phyloP scores from a whole-genome alignment of 805 yeast species.

The Komagataella phaffii region DNA sequence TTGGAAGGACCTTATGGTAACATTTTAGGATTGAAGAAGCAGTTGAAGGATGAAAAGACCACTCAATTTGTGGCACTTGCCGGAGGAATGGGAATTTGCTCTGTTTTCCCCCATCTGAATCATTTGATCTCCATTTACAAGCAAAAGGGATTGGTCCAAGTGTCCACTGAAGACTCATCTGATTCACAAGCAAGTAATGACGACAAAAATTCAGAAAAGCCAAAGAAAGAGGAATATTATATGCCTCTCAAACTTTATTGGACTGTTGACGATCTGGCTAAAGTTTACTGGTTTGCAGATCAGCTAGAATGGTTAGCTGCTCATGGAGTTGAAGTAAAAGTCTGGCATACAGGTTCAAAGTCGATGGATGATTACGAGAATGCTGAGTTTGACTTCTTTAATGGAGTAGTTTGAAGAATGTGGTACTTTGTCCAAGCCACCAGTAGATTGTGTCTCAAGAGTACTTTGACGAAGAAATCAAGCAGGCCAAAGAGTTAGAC shows the following conservation, averaged over 20 bases:
- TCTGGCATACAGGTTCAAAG: neutral
- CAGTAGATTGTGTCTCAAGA: neutral
- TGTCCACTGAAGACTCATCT: conserved; percentile 13
- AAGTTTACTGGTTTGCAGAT: conserved; percentile 5
- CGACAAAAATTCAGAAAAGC: neutral
- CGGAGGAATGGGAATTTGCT: conserved; percentile 6
- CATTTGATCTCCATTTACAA: neutral
- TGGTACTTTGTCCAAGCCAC: neutral
- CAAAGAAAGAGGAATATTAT: neutral
- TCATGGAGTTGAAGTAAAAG: conserved; percentile 4
- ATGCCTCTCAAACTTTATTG: conserved; percentile 7
- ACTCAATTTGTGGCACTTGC: conserved; percentile 3
- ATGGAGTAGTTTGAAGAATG: neutral
- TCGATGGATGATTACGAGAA: neutral
- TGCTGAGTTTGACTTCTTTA: neutral
- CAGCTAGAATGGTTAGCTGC: conserved; percentile 5
- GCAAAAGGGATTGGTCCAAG: conserved; percentile 5
- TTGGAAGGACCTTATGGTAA: conserved; percentile 63
- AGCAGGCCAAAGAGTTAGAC: neutral
- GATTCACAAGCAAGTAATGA: conserved; percentile 8
- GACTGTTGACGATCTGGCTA: conserved; percentile 8
- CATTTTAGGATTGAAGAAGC: neutral
- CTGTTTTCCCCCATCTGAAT: conserved; percentile 3
- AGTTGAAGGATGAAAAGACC: neutral
- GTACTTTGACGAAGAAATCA: neutral